These are phyloP conservation scores for Croton setiger DNA, from an alignment of 441 rosid genomes.

Conservation along the genomic window DNA sequence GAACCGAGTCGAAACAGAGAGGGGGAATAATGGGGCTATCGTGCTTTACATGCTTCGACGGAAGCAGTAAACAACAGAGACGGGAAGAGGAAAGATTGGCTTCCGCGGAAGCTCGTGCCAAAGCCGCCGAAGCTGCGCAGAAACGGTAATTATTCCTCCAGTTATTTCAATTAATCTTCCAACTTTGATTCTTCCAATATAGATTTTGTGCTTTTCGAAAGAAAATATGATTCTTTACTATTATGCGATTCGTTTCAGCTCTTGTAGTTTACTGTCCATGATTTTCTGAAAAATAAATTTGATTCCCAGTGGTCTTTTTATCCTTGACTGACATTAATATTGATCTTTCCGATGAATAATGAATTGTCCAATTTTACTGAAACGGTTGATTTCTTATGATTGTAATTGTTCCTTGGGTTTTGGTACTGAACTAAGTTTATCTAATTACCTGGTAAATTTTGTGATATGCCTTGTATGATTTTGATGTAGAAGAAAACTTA, in stretches of 20 bases:
- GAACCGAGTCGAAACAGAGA: background rate
- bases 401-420: background rate
- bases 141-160: slow-evolving; percentile 41
- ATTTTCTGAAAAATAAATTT: background rate
- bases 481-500: background rate
- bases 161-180: background rate
- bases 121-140: slow-evolving; percentile 96
- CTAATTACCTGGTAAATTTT: background rate
- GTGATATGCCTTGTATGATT: background rate
- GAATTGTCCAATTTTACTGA: background rate
- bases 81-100: slow-evolving; percentile 69
- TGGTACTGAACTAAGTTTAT: background rate
- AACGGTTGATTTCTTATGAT: background rate
- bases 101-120: slow-evolving; percentile 88
- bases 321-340: background rate
- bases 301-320: background rate
- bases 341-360: background rate
- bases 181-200: background rate
- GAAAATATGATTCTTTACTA: background rate
- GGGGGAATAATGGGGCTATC: slow-evolving; percentile 33
- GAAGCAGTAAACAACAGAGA: slow-evolving; percentile 50
- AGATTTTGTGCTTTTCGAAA: background rate
- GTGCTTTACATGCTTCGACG: slow-evolving; percentile 74
- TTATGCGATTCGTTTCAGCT: background rate
- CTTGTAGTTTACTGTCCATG: background rate